A percentile compares a stretch with the other conserved stretches of the same genome.
Conservation (phyloP, 2,329 filamentous ascomycete genomes). For the Aspergillus phoenicis region DNA sequence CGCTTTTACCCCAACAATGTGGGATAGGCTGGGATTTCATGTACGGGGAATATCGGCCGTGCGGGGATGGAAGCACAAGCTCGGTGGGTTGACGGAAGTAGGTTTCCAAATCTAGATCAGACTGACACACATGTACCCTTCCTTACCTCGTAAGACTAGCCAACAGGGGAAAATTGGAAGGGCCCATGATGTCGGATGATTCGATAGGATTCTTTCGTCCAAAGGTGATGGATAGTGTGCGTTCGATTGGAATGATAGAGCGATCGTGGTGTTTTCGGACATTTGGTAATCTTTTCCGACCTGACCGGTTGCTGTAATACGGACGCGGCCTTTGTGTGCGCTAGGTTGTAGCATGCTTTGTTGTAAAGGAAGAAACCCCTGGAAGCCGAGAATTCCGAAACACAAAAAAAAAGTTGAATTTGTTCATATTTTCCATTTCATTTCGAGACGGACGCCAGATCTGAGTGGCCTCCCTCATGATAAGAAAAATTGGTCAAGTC, state of each 20-base stretch:
- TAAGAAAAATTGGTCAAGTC: conserved; percentile 34
- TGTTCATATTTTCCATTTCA: conserved; percentile 47
- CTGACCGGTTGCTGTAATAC: background rate
- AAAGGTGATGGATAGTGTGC: background rate
- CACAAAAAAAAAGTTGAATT: conserved; percentile 30
- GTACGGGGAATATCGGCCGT: background rate
- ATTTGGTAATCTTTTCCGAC: background rate
- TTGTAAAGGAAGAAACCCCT: background rate
- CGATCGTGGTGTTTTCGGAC: background rate
- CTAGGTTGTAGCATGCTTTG: background rate
- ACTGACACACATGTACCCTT: background rate
- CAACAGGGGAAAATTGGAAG: background rate
- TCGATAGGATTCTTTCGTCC: background rate
- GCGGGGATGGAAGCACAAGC: background rate
- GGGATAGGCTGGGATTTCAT: background rate
- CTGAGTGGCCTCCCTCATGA: conserved; percentile 39
- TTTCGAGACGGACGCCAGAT: conserved; percentile 41
- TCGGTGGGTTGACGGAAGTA: background rate
- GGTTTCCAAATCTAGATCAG: background rate
- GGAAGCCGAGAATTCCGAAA: background rate
- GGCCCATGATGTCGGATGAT: background rate
- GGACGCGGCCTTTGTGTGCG: background rate
- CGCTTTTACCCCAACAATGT: conserved; percentile 11
- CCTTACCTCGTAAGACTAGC: background rate
- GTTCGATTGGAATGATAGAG: background rate